Conservation (phyloP, 2,329 filamentous ascomycete genomes). For the Pleochaeta shiraiana region DNA sequence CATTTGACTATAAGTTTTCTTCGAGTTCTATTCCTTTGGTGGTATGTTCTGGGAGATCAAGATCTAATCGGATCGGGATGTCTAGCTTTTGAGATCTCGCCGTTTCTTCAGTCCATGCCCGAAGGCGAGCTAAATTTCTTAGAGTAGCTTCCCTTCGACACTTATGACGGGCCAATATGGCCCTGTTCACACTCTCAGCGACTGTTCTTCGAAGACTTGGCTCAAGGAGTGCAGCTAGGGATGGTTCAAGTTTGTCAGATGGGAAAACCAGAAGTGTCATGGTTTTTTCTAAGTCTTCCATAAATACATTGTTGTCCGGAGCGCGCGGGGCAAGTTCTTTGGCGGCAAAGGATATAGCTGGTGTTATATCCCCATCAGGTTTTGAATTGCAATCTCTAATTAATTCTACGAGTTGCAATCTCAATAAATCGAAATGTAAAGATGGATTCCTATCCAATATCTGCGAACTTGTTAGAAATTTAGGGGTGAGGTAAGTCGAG, state of each 20-base stretch:
- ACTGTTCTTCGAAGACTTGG: constrained; percentile 61
- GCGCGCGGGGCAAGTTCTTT: constrained; percentile 73
- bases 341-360: constrained; percentile 68
- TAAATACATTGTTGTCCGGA: constrained; percentile 56
- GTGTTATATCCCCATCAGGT: constrained; percentile 46
- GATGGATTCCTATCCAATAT: constrained; percentile 67
- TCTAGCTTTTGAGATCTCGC: constrained; percentile 18
- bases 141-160: constrained; percentile 62
- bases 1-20: too few species aligned
- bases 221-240: constrained; percentile 55
- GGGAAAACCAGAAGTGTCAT: constrained; percentile 86
- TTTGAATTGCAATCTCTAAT: constrained; percentile 54
- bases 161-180: constrained; percentile 55
- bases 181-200: constrained; percentile 76
- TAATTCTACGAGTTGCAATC: constrained; percentile 81
- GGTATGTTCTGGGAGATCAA: constrained; percentile 21
- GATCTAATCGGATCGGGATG: constrained; percentile 15
- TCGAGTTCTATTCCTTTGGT: constrained; percentile 26
- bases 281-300: constrained; percentile 73
- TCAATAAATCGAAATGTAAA: constrained; percentile 73
- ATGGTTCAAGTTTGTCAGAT: constrained; percentile 53
- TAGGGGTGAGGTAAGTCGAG: too few species aligned
- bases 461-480: too few species aligned
- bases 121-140: constrained; percentile 55
- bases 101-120: constrained; percentile 55